Conservation (phyloP, 1,284 basidiomycete species). For the Moesziomyces parantarcticus region DNA sequence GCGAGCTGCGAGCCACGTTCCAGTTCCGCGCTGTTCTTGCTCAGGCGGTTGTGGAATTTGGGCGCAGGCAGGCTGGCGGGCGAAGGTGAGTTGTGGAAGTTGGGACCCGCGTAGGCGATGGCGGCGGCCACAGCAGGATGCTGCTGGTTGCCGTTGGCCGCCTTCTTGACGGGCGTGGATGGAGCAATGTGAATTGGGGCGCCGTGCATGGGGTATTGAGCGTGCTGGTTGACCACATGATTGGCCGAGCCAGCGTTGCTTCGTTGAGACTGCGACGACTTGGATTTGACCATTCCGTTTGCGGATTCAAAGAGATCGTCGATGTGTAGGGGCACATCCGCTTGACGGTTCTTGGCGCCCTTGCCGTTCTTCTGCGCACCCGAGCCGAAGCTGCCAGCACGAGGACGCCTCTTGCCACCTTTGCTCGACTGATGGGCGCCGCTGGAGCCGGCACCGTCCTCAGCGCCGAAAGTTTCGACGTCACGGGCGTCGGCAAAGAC, state of each 20-base stretch:
- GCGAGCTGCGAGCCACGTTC: conserved; percentile 32
- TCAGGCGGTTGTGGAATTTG: conserved; percentile 48
- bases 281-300: conserved; percentile 24
- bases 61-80: conserved; percentile 60
- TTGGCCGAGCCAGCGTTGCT: conserved; percentile 3
- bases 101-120: conserved; percentile 59
- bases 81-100: conserved; percentile 64
- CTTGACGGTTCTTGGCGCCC: conserved; percentile 22
- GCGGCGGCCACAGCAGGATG: conserved; percentile 40
- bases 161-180: conserved; percentile 46
- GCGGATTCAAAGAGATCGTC: conserved; percentile 49
- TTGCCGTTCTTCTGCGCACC: conserved; percentile 27
- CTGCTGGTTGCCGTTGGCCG: conserved; percentile 22
- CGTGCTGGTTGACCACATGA: conserved; percentile 10
- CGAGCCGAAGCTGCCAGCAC: conserved; percentile 47
- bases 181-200: conserved; percentile 44
- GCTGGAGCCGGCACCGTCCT: conserved; percentile 8
- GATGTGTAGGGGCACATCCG: conserved; percentile 41
- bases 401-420: conserved; percentile 26
- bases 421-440: conserved; percentile 17
- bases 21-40: conserved; percentile 40
- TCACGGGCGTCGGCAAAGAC: conserved; percentile 59
- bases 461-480: conserved; percentile 53
- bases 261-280: conserved; percentile 27
- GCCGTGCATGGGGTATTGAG: conserved; percentile 33